Evolutionary conservation across 116 monocot genomes (phyloP), one percentile per base, ranked within the genome.

Genomic region (Thalassia testudinum): DNA sequence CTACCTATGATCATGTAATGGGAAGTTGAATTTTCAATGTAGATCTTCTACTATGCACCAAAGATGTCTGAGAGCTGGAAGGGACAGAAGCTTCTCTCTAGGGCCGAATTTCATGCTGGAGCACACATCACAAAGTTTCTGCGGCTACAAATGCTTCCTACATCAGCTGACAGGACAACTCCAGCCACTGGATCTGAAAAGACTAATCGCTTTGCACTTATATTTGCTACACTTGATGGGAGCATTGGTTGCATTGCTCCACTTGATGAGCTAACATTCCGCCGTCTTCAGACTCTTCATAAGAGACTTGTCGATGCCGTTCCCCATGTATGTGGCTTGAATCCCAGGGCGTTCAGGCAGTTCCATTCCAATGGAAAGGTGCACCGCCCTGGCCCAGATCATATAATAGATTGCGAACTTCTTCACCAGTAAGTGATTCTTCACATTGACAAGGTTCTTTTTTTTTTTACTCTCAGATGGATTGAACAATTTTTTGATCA

Each of bases 11-110:
- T n/a, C n/a, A n/a, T n/a, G n/a, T n/a, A n/a, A n/a, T n/a, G n/a
- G n/a, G n/a, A n/a, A n/a, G n/a, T n/a, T 34, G 10, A 34, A 34
- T 16, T 45, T 3, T 45, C 19, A n/a, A 5, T 74, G 59, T 70
- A 95, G 88, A 85, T 88, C 29, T 85, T 88, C 68, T 97, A 79
- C 58, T 97, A 97, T 77, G 95, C 95, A 25, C 95, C 88, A 43
- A 97, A 97, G 73, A 81, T 74, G 72, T 59, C 77, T 54, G 95
- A 88, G 66, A 97, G 95, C 59, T 97, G 95, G 95, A 97, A 88
- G 60, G 95, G 95, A 8, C 95, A 88, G 63, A 97, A 97, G 57
- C 88, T 97, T 66, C 71, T 97, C 27, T 68, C 79, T 14, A 76
- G 88, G 50, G 85, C 88, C 47, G 95, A 97, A 52, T 88, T 95